Base-by-base conservation (phyloP, 306 rosid species). In the Vigna reflexopilosa region DNA sequence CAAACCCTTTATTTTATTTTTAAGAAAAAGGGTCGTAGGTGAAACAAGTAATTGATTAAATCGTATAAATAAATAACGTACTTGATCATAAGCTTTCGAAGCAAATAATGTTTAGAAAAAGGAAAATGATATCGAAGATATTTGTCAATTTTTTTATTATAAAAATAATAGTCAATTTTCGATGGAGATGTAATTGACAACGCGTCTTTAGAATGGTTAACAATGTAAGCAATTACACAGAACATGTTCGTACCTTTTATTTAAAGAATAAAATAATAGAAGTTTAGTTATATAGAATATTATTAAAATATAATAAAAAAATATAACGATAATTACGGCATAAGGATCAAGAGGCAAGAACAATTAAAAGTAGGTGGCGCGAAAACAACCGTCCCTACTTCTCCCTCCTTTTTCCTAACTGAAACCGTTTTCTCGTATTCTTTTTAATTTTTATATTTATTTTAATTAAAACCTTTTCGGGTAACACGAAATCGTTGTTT, bases 321-420 rank as follows among this genome's bases (percentile, higher is more conserved):
- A 17, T 9, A 0, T 9, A 38, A 65, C 3, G 32, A 57, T 36
- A 84, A 82, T 72, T 66, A 74, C 61, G 26, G 30, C 19, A 2
- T 9, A 48, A 40, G 77, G 9, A 48, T 36, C 16, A 47, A 17
- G 55, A 57, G 5, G 55, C 36, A 47, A 16, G 67, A 57, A 14
- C 56, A 64, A 75, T 70, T 51, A 71, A 51, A 57, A 83, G 83
- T 77, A 76, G 94, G 90, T 86, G 96, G 97, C 97, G 96, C 92
- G 87, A 89, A 87, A 88, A 70, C 75, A 87, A 85, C 84, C 9
- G 79, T 48, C 77, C 79, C 84, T 19, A 72, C 77, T 38, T 26
- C 67, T 77, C 72, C 78, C 85, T 28, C 75, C 66, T 34, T 73
- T 66, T 86, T 75, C 70, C 71, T 74, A 81, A 87, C 91, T 24